Evolutionary conservation across 108 stramenopile genomes (phyloP), one percentile per base, ranked within the genome.

Genomic region (Discostella stelligeroides): DNA sequence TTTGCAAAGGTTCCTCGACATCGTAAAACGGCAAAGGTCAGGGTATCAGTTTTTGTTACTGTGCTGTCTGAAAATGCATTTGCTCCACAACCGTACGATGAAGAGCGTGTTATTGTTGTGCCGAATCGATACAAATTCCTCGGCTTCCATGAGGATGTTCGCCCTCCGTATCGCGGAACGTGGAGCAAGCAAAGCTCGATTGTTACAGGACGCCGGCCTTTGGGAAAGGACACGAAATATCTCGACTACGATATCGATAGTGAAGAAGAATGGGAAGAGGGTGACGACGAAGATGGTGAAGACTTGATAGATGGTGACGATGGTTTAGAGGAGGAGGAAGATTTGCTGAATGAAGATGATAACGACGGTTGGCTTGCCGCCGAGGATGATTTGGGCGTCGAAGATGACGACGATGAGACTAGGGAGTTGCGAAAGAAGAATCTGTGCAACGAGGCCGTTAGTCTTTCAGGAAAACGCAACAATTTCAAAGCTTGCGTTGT

Each of bases 181-280:
- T 96, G 92, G 92, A 96, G 89, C 66, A 96, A 96, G 66, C 63
- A 29, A 29, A 92, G 92, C 64, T 48, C 66, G 9, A 45, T 83
- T 39, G 81, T 96, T 25, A 91, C 86, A 21, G 92, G 95, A 12
- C 73, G 79, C 21, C 83, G 43, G 8, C 95, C 95, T 0, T 89
- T 92, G 72, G 84, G 72, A 20, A 85, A 89, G 59, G 95, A 96
- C 57, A 66, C 77, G 17, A 45, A 67, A 18, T 67, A 62, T 63
- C 68, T 94, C 15, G 85, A 96, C 77, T 96, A 96, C 60, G 95
- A 96, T 7, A 75, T 86, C 18, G 95, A 96, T 64, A 94, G 92
- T 59, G 95, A 96, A 76, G 92, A 87, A 11, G 95, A 96, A 79
- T 94, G 95, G 95, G 92, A 92, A 74, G 89, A 92, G 69, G 95